Base-by-base conservation (phyloP, 2,329 filamentous ascomycete species). In the Dothidotthia symphoricarpi region DNA sequence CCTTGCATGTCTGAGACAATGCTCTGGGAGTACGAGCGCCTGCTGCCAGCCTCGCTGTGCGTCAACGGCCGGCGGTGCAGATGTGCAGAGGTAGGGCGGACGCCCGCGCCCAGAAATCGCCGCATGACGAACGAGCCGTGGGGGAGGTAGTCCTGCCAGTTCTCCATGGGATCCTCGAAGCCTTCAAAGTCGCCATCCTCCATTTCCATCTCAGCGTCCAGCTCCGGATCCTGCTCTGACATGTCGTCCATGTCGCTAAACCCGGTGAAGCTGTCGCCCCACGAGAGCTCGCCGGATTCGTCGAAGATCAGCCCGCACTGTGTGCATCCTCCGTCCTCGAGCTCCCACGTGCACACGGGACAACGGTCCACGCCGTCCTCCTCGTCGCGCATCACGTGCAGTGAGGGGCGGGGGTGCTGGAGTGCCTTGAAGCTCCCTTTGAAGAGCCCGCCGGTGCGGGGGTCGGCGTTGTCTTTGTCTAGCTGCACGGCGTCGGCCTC, bases 291-390 rank as follows among this genome's bases (percentile, higher is more conserved):
- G 13, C 65, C 67, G 31, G 75, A 73, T 15, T 73, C 68, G 34
- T 73, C 70, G 35, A 75, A 77, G 33, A 76, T 73, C 40, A 71
- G 46, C 6, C 68, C 68, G 43, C 82, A 86, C 14, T 71, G 67
- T 15, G 57, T 46, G 51, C 82, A 86, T 52, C 61, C 49, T 39
- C 78, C 77, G 28, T 81, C 79, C 55, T 81, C 78, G 31, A 85
- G 68, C 60, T 86, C 83, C 73, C 77, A 78, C 7, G 72, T 65
- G 61, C 83, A 86, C 3, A 67, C 47, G 2, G 81, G 81, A 58
- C 83, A 86, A 47, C 82, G 74, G 37, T 77, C 67, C 13, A 85
- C 75, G 24, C 76, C 75, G 57, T 85, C 82, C 55, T 75, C 73
- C 24, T 74, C 66, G 49, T 84, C 81, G 31, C 72, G 67, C 24